Evolutionary conservation across 768 basidiomycete genomes (phyloP).

Genomic region (Phaffia australis): DNA sequence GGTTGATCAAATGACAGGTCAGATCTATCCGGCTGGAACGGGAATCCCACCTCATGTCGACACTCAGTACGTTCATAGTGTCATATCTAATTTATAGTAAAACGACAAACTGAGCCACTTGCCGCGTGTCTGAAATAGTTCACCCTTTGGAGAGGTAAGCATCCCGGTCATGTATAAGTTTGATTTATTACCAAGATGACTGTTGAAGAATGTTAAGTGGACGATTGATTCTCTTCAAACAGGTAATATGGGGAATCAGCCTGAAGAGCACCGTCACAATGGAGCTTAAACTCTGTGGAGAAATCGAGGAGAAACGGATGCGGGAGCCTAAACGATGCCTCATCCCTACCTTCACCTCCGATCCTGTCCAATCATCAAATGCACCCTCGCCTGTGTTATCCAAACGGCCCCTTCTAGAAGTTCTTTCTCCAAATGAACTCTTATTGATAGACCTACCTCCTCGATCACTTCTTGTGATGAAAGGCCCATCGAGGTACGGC

Average conservation of each 20-base stretch:
- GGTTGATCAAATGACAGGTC: conserved; percentile 23
- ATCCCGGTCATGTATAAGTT: too few relatives aligned
- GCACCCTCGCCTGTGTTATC: neutral
- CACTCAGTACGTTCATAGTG: conserved; percentile 17
- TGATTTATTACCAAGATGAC: too few relatives aligned
- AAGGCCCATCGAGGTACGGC: conserved; percentile 17
- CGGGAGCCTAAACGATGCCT: conserved; percentile 17
- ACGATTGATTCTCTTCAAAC: neutral
- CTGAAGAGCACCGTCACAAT: conserved; percentile 19
- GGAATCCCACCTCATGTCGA: conserved; percentile 27
- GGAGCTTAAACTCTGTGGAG: conserved; percentile 24
- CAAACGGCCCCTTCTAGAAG: neutral
- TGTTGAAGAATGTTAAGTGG: too few relatives aligned
- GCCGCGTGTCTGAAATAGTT: neutral
- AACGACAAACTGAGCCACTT: too few relatives aligned
- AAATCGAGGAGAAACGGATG: conserved; percentile 17
- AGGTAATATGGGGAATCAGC: conserved; percentile 23
- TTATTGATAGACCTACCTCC: conserved; percentile 16
- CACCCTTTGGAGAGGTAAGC: conserved; percentile 12
- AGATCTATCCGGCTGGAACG: conserved; percentile 19
- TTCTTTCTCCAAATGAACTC: neutral
- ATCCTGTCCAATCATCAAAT: too few relatives aligned
- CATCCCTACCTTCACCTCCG: neutral
- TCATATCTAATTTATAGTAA: neutral
- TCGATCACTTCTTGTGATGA: conserved; percentile 22